These are phyloP conservation scores for Pythium insidiosum DNA, from an alignment of 352 stramenopile species.

Conservation along the genomic window DNA sequence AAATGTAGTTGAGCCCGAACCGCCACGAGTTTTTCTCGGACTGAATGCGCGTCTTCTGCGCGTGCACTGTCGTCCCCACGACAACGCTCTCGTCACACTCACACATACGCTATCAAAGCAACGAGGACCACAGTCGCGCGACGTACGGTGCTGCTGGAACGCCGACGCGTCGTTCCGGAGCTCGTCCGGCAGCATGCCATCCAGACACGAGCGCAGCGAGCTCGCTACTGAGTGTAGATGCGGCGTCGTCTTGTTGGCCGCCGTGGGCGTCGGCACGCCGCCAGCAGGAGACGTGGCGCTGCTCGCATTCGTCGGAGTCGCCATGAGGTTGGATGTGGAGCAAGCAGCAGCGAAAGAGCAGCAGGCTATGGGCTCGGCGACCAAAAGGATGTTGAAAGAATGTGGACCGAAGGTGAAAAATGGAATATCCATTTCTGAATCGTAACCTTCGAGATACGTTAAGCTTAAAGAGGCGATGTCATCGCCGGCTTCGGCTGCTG, in stretches of 20 bases:
- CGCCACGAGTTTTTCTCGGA: conserved; percentile 84
- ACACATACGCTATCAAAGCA: conserved; percentile 2
- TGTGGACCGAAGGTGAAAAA: conserved; percentile 1
- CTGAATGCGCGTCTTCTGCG: conserved; percentile 67
- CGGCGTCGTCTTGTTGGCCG: conserved; percentile 54
- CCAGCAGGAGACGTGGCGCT: not conserved
- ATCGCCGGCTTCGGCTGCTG: no score
- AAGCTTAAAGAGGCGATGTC: no score
- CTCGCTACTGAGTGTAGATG: conserved; percentile 76
- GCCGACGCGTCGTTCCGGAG: conserved; percentile 68
- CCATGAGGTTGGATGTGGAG: conserved; percentile 4
- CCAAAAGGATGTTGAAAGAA: not conserved
- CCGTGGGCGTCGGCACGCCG: not conserved
- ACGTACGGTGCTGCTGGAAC: conserved; percentile 71
- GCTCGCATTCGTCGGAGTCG: conserved; percentile 11
- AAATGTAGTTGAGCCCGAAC: conserved; percentile 85
- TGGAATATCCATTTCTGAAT: not conserved
- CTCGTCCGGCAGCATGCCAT: conserved; percentile 80
- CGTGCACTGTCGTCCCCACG: conserved; percentile 28
- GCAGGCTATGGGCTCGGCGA: no score
- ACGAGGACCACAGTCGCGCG: no score
- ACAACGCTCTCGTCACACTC: not conserved
- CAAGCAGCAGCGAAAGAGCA: not conserved
- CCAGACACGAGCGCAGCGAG: conserved; percentile 73
- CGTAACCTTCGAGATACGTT: not conserved